A percentile compares a stretch with the other conserved stretches of the same genome.
Evolutionary conservation across 2,329 filamentous ascomycete genomes (phyloP).

Genomic region (Boeremia lycopersici): DNA sequence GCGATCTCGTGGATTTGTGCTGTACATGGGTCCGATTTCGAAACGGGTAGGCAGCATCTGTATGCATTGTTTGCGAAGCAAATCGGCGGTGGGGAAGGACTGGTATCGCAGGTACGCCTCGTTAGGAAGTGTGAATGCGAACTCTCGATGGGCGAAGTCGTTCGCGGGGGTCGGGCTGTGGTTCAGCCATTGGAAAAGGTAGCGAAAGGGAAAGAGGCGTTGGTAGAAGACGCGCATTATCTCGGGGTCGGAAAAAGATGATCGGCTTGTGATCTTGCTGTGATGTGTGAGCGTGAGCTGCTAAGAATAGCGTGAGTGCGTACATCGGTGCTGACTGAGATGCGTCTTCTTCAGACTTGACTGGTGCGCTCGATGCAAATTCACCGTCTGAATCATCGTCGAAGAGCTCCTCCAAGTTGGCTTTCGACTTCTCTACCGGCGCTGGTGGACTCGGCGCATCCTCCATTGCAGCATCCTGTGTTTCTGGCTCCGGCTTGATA

Average conservation of each 20-base stretch:
- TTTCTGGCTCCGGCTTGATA: slow-evolving; percentile 35
- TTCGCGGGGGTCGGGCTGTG: slow-evolving; percentile 84
- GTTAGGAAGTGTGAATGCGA: slow-evolving; percentile 92
- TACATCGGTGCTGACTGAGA: slow-evolving; percentile 50
- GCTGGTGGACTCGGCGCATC: slow-evolving; percentile 36
- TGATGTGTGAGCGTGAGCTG: slow-evolving; percentile 21
- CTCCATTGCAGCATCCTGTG: slow-evolving; percentile 41
- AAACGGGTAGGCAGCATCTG: slow-evolving; percentile 89
- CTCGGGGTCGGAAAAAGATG: slow-evolving; percentile 71
- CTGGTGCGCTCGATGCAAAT: slow-evolving; percentile 61
- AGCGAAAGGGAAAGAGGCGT: slow-evolving; percentile 91
- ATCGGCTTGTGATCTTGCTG: slow-evolving; percentile 48
- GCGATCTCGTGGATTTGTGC: slow-evolving; percentile 88
- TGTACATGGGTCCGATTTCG: slow-evolving; percentile 98
- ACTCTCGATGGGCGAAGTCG: slow-evolving; percentile 93
- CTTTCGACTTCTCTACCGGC: slow-evolving; percentile 37
- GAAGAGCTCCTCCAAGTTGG: slow-evolving; percentile 64
- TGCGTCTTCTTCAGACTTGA: slow-evolving; percentile 51
- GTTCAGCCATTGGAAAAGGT: slow-evolving; percentile 97
- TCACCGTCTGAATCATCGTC: slow-evolving; percentile 63
- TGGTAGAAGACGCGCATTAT: slow-evolving; percentile 95
- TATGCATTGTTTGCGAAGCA: slow-evolving; percentile 88
- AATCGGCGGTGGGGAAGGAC: slow-evolving; percentile 71
- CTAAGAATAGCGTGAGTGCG: slow-evolving; percentile 10
- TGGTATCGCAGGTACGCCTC: slow-evolving; percentile 94